These are phyloP conservation scores for Arxiozyma heterogenica DNA, from an alignment of 1,139 yeast genomes.

Conservation along the genomic window DNA sequence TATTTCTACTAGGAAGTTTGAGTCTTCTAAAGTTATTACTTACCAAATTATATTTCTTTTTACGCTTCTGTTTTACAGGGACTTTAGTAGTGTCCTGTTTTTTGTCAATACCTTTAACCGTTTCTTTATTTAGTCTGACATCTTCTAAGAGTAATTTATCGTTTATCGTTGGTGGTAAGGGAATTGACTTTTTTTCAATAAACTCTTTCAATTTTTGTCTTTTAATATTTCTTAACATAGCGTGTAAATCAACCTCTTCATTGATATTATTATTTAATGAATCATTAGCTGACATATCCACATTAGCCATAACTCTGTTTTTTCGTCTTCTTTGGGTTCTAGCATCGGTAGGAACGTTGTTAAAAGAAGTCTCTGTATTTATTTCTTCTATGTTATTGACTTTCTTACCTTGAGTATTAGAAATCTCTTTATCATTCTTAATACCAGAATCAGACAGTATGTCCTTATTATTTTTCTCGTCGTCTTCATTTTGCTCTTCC, in stretches of 20 bases:
- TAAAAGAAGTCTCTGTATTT: neutral
- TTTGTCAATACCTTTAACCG: constrained; percentile 5
- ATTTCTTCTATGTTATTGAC: neutral
- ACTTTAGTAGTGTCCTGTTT: neutral
- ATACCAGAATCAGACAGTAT: neutral
- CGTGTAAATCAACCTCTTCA: constrained; percentile 16
- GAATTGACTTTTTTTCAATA: constrained; percentile 9
- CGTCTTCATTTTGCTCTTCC: constrained; percentile 6
- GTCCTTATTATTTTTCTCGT: neutral
- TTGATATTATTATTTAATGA: constrained; percentile 6
- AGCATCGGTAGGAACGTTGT: neutral
- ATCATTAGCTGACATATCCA: neutral
- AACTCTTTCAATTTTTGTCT: constrained; percentile 19
- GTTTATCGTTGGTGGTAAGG: neutral
- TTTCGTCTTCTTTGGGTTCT: neutral
- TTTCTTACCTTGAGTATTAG: neutral
- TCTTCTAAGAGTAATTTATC: constrained; percentile 3
- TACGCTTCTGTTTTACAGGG: constrained; percentile 13
- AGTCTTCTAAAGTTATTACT: constrained; percentile 30
- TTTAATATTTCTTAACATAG: constrained; percentile 22
- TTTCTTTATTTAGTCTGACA: constrained; percentile 5
- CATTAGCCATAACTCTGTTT: neutral
- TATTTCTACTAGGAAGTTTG: constrained; percentile 22
- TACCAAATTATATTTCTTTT: constrained; percentile 29
- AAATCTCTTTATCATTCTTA: neutral